Evolutionary conservation across 768 basidiomycete species (phyloP), one percentile per base, ranked within the genome.

Genomic region (Tulasnella sp.): DNA sequence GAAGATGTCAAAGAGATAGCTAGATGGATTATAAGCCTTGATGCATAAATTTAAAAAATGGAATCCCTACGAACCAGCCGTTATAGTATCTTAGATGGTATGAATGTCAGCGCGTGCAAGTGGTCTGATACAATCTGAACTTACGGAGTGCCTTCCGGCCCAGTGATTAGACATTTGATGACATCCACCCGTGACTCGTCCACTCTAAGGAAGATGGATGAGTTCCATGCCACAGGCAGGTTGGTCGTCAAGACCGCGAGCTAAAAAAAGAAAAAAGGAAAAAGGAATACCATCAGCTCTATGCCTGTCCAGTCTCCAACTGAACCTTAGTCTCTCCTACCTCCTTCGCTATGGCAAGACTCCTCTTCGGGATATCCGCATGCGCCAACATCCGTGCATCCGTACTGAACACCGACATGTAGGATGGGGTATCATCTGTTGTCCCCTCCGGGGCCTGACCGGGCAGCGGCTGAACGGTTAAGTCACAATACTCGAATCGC

Each of bases 291-390:
- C 15, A 34, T 53, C 3, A 53, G 52, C 31, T 24, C 9, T 8
- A 19, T 19, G 30, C 8, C 22, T 34, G 7, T 2, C 19, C n/a
- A 53, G 7, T 15, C 9, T 22, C 0, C n/a, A n/a, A n/a, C n/a
- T n/a, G n/a, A n/a, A n/a, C n/a, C n/a, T n/a, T 3, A 1, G 15
- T 41, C 41, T 10, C 11, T 46, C 68, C 31, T 21, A 85, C 87
- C 80, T 94, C 92, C 72, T 96, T 97, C 2, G 93, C 93, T 62
- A 97, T 96, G 9, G 92, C 92, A 60, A 96, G 75, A 1, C 88
- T 92, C 45, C 93, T 78, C 71, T 90, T 93, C 4, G 92, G 91
- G 55, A 92, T 87, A 66, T 90, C 87, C 21, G 87, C 84, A 65
- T 81, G 82, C 2, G 84, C 83, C 27, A 92, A 73, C 82, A 89